These are phyloP conservation scores for Diaporthe vaccinii DNA, from an alignment of 2,329 filamentous ascomycete species.

Conservation along the genomic window DNA sequence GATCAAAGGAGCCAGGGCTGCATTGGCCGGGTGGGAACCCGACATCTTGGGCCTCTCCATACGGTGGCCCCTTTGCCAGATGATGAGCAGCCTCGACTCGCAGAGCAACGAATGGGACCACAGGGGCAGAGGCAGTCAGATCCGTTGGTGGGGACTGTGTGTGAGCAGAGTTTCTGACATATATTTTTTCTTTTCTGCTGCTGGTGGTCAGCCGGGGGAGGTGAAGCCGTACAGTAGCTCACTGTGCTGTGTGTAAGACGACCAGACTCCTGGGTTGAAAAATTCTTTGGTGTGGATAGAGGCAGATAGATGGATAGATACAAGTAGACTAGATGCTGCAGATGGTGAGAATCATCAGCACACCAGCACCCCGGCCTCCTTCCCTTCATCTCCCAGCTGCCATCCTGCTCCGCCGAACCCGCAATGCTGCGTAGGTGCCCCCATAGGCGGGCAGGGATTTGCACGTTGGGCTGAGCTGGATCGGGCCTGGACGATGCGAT, in stretches of 20 bases:
- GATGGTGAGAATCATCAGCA: slow-evolving; percentile 19
- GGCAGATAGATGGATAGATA: neutral
- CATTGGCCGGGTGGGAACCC: slow-evolving; percentile 23
- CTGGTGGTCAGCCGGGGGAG: slow-evolving; percentile 28
- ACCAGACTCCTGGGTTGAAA: neutral
- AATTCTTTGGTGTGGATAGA: slow-evolving; percentile 6
- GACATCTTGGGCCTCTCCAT: slow-evolving; percentile 25
- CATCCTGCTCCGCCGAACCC: slow-evolving; percentile 7
- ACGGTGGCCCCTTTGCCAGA: slow-evolving; percentile 6
- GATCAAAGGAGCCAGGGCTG: slow-evolving; percentile 23
- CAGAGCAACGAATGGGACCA: slow-evolving; percentile 6
- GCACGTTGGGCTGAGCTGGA: neutral
- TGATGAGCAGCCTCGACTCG: slow-evolving; percentile 4
- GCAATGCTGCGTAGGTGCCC: neutral
- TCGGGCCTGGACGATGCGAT: neutral
- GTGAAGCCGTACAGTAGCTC: neutral
- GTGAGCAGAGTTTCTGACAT: slow-evolving; percentile 6
- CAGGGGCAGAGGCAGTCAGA: neutral
- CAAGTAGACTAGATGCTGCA: neutral
- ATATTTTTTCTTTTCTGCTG: neutral
- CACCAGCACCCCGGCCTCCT: neutral
- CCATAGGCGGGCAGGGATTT: neutral
- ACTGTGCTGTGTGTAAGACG: slow-evolving; percentile 2
- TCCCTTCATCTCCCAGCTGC: slow-evolving; percentile 10
- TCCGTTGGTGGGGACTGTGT: slow-evolving; percentile 5